These are phyloP conservation scores for Mrakia blollopis DNA, from an alignment of 768 basidiomycete species.

Conservation along the genomic window DNA sequence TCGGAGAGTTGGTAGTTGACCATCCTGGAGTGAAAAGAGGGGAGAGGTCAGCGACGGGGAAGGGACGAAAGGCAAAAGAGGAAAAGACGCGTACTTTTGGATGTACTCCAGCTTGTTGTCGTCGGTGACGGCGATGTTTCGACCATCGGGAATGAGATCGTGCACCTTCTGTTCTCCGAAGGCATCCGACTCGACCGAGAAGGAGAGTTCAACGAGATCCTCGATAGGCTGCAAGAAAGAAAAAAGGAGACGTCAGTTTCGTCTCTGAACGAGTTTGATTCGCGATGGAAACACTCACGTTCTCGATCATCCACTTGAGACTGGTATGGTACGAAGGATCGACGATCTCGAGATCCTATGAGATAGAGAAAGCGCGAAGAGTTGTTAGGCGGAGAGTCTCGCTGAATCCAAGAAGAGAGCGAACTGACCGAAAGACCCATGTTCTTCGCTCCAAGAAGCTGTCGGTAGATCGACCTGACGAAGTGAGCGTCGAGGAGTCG, in stretches of 20 bases:
- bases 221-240: conserved; percentile 25
- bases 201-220: conserved; percentile 69
- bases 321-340: conserved; percentile 75
- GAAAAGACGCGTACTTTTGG: conserved; percentile 12
- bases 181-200: conserved; percentile 95
- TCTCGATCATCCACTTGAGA: conserved; percentile 95
- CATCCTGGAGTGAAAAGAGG: conserved; percentile 57
- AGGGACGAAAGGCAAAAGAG: not conserved
- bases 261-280: conserved; percentile 50
- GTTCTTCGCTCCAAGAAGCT: conserved; percentile 86
- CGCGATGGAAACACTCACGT: conserved; percentile 54
- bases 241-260: not conserved
- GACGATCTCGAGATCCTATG: conserved; percentile 31
- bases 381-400: not conserved
- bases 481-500: conserved; percentile 97
- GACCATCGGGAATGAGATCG: conserved; percentile 78
- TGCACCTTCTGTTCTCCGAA: conserved; percentile 89
- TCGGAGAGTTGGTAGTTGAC: conserved; percentile 89
- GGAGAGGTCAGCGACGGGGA: conserved; percentile 41
- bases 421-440: conserved; percentile 95
- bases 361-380: not conserved
- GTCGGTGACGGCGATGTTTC: conserved; percentile 78
- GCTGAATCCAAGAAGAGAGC: conserved; percentile 65
- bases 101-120: conserved; percentile 91
- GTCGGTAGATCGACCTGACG: conserved; percentile 90